These are phyloP conservation scores for Ogataea zsoltii DNA, from an alignment of 805 yeast genomes.

Conservation along the genomic window DNA sequence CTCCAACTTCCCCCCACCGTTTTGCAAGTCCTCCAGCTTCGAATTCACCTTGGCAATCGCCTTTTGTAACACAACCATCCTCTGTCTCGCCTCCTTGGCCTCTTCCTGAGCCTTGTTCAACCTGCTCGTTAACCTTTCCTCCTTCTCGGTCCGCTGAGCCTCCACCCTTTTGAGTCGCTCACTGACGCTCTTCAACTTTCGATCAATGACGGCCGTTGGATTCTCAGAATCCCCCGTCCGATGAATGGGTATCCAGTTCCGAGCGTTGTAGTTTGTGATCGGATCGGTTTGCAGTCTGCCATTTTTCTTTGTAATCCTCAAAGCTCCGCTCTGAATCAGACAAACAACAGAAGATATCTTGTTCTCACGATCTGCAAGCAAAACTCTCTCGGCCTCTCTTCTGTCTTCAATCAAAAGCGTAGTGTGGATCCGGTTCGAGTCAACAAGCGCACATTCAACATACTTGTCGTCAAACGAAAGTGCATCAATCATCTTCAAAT, in stretches of 20 bases:
- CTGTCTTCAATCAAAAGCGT: conserved; percentile 53
- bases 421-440: conserved; percentile 58
- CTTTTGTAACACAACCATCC: conserved; percentile 20
- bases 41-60: conserved; percentile 37
- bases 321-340: conserved; percentile 25
- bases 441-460: conserved; percentile 64
- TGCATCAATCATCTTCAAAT: conserved; percentile 58
- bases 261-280: conserved; percentile 18
- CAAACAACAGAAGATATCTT: conserved; percentile 29
- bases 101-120: conserved; percentile 8
- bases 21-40: conserved; percentile 46
- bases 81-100: conserved; percentile 15
- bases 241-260: conserved; percentile 20
- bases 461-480: conserved; percentile 55
- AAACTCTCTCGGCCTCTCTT: conserved; percentile 47
- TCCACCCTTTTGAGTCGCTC: conserved; percentile 9
- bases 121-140: conserved; percentile 7
- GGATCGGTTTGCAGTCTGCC: conserved; percentile 35
- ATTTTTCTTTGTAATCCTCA: conserved; percentile 29
- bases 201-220: conserved; percentile 19
- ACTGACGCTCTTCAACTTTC: conserved; percentile 16
- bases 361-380: conserved; percentile 34
- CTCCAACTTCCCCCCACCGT: conserved; percentile 39
- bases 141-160: conserved; percentile 11
- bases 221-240: conserved; percentile 26